These are phyloP conservation scores for Colletotrichum nymphaeae DNA, from an alignment of 2,329 filamentous ascomycete species.

Conservation along the genomic window DNA sequence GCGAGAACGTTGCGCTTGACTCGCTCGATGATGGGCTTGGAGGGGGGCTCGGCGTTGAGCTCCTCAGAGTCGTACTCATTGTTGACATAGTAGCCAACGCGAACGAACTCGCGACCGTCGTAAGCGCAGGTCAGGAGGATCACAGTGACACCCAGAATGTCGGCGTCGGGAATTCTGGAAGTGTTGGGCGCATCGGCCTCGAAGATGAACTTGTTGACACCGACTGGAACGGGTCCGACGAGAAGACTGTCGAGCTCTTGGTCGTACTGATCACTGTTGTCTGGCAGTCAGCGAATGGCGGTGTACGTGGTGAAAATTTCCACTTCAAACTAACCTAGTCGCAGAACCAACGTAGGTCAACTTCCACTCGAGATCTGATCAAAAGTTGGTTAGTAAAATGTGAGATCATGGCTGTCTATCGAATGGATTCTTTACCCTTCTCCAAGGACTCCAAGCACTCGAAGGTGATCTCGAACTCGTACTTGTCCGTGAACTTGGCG, in stretches of 20 bases:
- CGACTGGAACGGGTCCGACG: constrained; percentile 96
- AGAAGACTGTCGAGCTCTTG: constrained; percentile 98
- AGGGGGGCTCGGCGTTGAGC: constrained; percentile 86
- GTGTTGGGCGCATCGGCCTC: constrained; percentile 94
- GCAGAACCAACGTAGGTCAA: constrained; percentile 98
- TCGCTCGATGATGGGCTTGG: constrained; percentile 92
- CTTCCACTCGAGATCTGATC: constrained; percentile 96
- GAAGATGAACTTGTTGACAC: constrained; percentile 99
- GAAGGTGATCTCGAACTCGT: constrained; percentile 98
- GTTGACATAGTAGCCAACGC: constrained; percentile 99
- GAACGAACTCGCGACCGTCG: constrained; percentile 95
- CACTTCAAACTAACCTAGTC: constrained; percentile 78
- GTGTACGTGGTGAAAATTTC: constrained; percentile 35
- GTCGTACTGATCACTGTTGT: constrained; percentile 88
- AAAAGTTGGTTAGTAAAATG: not conserved
- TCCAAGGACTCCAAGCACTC: constrained; percentile 95
- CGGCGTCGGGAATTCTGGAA: constrained; percentile 89
- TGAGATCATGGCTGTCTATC: not conserved
- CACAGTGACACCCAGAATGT: constrained; percentile 96
- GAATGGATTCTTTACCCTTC: constrained; percentile 71
- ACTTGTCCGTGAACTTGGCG: constrained; percentile 90
- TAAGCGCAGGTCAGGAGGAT: constrained; percentile 97
- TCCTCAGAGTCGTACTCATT: constrained; percentile 98
- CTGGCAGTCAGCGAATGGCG: constrained; percentile 26
- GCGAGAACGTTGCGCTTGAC: constrained; percentile 92